Evolutionary conservation across 139 green algal genomes (phyloP), one percentile per base, ranked within the genome.

Genomic region (Coccomyxa sp.): DNA sequence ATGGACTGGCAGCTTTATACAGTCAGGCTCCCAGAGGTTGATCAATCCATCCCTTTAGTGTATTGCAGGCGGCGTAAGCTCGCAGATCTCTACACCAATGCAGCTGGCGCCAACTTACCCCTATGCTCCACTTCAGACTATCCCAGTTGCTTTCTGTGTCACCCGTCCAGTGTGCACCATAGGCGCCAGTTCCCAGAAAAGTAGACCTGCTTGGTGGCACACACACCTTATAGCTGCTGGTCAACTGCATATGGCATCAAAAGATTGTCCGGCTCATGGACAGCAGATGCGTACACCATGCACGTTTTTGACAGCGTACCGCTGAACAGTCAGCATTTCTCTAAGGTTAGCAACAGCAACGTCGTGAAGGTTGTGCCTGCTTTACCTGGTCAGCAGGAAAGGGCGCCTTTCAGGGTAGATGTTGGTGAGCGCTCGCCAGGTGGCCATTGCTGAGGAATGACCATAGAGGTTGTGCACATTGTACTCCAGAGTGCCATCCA

Each of bases 101-200:
- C n/a, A n/a, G n/a, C n/a, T n/a, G n/a, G n/a, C n/a, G 64, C 27
- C 10, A 37, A 71, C 64, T 71, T 34, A 29, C 64, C 64, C 10
- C n/a, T 29, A 91, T 80, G 14, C 68, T 81, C 79, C 55, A 76
- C 2, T n/a, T 39, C 73, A 91, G 55, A 33, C 87, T 73, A 7
- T 87, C 36, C 78, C 79, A 83, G 0, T 50, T 82, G 39, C 79
- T 41, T 55, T 39, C 72, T 72, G 90, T 90, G 85, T 89, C 88
- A 24, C 89, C 89, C 4, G 83, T 88, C 89, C 89, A 93, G 80
- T 93, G 88, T 0, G 83, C 89, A 0, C 82, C 71, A 76, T 90
- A 91, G 10, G 83, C 78, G 8, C 89, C 89, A 31, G 70, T 36
- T 35, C 84, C 83, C 8, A 72, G 27, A 33, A 85, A 90, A 22